Base-by-base conservation (phyloP, 305 asterid genomes). In the Fraxinus paxiana region DNA sequence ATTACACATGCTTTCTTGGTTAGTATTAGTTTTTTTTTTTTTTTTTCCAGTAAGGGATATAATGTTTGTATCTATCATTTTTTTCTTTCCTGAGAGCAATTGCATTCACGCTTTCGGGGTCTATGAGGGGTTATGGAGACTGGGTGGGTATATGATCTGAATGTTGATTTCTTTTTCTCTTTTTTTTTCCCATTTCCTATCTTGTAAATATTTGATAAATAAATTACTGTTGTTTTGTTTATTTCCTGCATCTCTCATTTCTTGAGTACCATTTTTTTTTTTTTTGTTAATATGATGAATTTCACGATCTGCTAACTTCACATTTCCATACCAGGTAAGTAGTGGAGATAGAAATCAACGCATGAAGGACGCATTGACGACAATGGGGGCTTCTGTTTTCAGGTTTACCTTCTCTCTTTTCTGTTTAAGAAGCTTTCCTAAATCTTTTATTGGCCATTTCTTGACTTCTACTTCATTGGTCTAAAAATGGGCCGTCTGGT, bases 301-400 rank as follows among this genome's bases (percentile, higher is more conserved):
- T 8, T 73, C 35, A 82, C 8, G 38, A 73, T 73, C 56, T 37
- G 7, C 12, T 1, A 15, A 15, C 79, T 74, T 46, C 77, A 28
- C 41, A 5, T 77, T 85, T 20, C 77, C 73, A 17, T 84, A 26
- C 59, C 87, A 96, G 99, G 95, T 96, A 81, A 85, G 92, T 22
- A 92, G 96, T 35, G 99, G 99, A 79, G 96, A 92, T 84, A 88
- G 93, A 88, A 92, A 92, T 88, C 97, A 96, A 81, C 96, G 99
- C 73, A 96, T 94, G 97, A 89, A 89, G 88, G 97, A 94, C 75
- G 88, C 99, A 56, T 85, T 96, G 65, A 86, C 97, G 8, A 94
- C 99, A 71, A 92, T 96, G 99, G 99, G 99, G 26, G 98, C 99
- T 78, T 96, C 99, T 46, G 99, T 96, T 12, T 96, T 96, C 92